Evolutionary conservation across 108 stramenopile genomes (phyloP), one percentile per base, ranked within the genome.

Genomic region (Phaeodactylum tricornutum): DNA sequence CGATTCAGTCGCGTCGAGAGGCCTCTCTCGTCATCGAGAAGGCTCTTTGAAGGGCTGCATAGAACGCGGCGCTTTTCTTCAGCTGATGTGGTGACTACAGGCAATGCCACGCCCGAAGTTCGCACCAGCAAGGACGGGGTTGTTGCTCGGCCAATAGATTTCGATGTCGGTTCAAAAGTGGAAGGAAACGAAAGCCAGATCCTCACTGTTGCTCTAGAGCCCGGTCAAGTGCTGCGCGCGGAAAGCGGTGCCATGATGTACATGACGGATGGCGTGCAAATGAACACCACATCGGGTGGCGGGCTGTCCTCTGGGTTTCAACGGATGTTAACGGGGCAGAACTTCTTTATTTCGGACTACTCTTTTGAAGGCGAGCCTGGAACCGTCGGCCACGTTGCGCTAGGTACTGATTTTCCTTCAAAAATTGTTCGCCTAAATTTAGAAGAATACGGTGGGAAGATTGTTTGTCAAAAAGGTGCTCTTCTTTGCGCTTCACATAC

Each of bases 381-480:
- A 52, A 75, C 60, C 19, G 20, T 55, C 8, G 90, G 84, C 9
- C 77, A 66, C 14, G 87, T 95, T 6, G 84, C 75, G 6, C 55
- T 95, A 19, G 94, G 94, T 7, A 92, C 94, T 2, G 91, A 90
- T 35, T 86, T 95, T 64, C 94, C 94, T 6, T 67, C 74, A 26
- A 90, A 88, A 67, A 91, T 95, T 47, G 30, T 95, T 29, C 71
- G 79, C 41, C 61, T 95, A 15, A 61, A 79, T 26, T 59, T 95
- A 15, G 53, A 62, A 0, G 82, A 86, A 7, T 91, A 88, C 53
- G 82, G 84, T 0, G 73, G 77, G 0, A 84, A 84, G 53, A 28
- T 95, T 14, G 77, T 92, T 17, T 92, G 91, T 59, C 94, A 95
- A 71, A 76, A 90, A 70, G 87, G 87, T 1, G 90, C 94, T 9